These are phyloP conservation scores for Graphilbum fragrans DNA, from an alignment of 2,329 filamentous ascomycete species.

Conservation along the genomic window DNA sequence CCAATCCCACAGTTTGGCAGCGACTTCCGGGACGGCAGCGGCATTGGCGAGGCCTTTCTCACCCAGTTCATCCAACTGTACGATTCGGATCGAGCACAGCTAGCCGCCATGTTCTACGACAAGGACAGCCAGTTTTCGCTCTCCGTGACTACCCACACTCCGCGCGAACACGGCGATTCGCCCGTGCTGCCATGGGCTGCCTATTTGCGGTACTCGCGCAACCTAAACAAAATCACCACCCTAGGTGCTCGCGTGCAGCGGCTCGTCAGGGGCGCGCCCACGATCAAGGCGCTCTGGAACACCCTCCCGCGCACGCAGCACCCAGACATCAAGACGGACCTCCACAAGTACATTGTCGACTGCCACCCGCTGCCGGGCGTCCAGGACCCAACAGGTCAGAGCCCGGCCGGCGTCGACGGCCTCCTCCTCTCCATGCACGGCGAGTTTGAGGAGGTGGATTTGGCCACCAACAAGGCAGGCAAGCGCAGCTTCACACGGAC, in stretches of 20 bases:
- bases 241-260: slow-evolving; percentile 45
- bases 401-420: slow-evolving; percentile 57
- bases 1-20: slow-evolving; percentile 51
- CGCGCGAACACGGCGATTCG: slow-evolving; percentile 30
- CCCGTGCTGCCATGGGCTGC: slow-evolving; percentile 51
- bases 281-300: slow-evolving; percentile 58
- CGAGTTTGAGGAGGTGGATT: slow-evolving; percentile 66
- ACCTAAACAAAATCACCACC: slow-evolving; percentile 58
- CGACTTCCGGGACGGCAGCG: slow-evolving; percentile 61
- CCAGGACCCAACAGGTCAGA: slow-evolving; percentile 55
- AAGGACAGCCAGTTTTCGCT: slow-evolving; percentile 63
- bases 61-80: slow-evolving; percentile 62
- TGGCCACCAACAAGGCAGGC: slow-evolving; percentile 39
- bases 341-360: slow-evolving; percentile 71
- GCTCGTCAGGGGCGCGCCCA: slow-evolving; percentile 48
- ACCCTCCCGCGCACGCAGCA: slow-evolving; percentile 62
- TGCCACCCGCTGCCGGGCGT: slow-evolving; percentile 64
- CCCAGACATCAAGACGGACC: slow-evolving; percentile 53
- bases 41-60: slow-evolving; percentile 66
- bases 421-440: slow-evolving; percentile 71
- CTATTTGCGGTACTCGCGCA: slow-evolving; percentile 69
- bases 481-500: slow-evolving; percentile 73
- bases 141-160: slow-evolving; percentile 50
- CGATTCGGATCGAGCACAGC: slow-evolving; percentile 54
- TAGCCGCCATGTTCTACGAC: slow-evolving; percentile 63